phyloP scores from a whole-genome alignment of 2,329 filamentous ascomycete species.

The Scedosporium boydii region DNA sequence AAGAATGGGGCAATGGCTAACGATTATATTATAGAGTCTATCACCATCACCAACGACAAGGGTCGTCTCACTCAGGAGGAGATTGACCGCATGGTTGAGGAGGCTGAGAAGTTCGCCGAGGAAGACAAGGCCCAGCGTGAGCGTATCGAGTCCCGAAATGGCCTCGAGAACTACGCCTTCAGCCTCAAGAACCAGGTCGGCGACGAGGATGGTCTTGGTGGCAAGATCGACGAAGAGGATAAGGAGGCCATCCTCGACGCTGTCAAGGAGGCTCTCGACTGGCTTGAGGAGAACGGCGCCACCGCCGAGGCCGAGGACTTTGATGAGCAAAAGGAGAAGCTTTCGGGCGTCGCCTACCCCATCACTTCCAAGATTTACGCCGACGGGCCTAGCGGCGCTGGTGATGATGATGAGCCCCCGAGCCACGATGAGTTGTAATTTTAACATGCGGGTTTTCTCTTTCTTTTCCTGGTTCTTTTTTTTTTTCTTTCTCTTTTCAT shows the following conservation, averaged over 20 bases:
- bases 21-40: conserved; percentile 38
- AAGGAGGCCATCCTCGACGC: conserved; percentile 94
- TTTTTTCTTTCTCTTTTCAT: conserved; percentile 2
- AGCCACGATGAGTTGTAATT: conserved; percentile 71
- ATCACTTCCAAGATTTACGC: conserved; percentile 97
- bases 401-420: conserved; percentile 62
- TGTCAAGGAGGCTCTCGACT: conserved; percentile 93
- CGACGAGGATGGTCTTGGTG: conserved; percentile 91
- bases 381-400: conserved; percentile 51
- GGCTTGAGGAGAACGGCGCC: conserved; percentile 90
- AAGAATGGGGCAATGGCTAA: neutral
- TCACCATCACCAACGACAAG: conserved; percentile 99
- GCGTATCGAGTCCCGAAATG: conserved; percentile 93
- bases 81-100: conserved; percentile 97
- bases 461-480: neutral
- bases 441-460: neutral
- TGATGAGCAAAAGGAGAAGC: conserved; percentile 99
- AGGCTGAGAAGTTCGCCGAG: conserved; percentile 97
- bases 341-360: conserved; percentile 91
- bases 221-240: conserved; percentile 97
- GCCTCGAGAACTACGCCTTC: conserved; percentile 98
- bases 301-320: conserved; percentile 88
- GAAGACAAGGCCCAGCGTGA: conserved; percentile 98
- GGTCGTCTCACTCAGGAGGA: conserved; percentile 92
- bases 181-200: conserved; percentile 98